Conservation (phyloP, 2,329 filamentous ascomycete species). For the Piedraia hortae region DNA sequence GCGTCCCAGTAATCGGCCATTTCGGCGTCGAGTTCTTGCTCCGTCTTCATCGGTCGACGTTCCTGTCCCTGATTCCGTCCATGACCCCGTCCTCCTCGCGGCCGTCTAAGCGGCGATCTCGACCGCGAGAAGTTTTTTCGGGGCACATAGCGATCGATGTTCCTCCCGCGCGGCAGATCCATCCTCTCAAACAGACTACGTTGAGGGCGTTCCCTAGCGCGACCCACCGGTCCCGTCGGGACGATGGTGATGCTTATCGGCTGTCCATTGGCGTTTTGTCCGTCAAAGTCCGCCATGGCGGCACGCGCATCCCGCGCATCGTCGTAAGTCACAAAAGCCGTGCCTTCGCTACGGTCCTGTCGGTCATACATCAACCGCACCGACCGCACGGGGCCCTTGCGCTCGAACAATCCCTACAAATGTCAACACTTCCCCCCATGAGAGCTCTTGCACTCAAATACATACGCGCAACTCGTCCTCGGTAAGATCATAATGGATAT, state of each 20-base stretch:
- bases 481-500: slow-evolving; percentile 76
- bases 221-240: slow-evolving; percentile 17
- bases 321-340: slow-evolving; percentile 61
- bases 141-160: slow-evolving; percentile 59
- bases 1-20: slow-evolving; percentile 74
- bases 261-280: slow-evolving; percentile 62
- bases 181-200: slow-evolving; percentile 37
- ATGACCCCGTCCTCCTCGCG: slow-evolving; percentile 20
- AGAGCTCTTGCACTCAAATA: slow-evolving; percentile 1
- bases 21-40: slow-evolving; percentile 80
- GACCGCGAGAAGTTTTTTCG: slow-evolving; percentile 20
- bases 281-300: slow-evolving; percentile 59
- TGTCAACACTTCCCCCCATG: too few species aligned
- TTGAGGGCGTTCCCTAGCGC: slow-evolving; percentile 17
- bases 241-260: slow-evolving; percentile 50
- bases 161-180: slow-evolving; percentile 21
- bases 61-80: slow-evolving; percentile 20
- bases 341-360: slow-evolving; percentile 62
- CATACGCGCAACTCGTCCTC: slow-evolving; percentile 55
- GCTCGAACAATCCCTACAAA: slow-evolving; percentile 45
- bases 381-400: slow-evolving; percentile 43
- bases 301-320: slow-evolving; percentile 39
- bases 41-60: slow-evolving; percentile 49
- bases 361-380: slow-evolving; percentile 60
- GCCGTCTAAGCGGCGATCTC: slow-evolving; percentile 28